Evolutionary conservation across 768 basidiomycete species (phyloP).

Genomic region (Rhodosporidiobolus odoratus): DNA sequence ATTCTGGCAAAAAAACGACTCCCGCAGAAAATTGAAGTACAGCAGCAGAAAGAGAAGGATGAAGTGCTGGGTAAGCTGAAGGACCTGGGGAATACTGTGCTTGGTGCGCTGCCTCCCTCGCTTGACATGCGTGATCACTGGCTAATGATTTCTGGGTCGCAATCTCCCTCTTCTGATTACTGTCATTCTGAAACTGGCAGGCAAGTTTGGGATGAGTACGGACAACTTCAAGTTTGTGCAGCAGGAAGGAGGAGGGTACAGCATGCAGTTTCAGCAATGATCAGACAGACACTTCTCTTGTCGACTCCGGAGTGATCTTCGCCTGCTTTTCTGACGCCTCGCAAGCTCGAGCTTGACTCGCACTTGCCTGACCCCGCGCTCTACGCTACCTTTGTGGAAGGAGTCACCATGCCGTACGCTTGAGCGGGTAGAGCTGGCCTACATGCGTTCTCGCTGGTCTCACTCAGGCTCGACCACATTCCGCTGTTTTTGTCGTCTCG

Average conservation of each 20-base stretch:
- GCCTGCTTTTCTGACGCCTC: conserved; percentile 94
- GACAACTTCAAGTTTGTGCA: conserved; percentile 96
- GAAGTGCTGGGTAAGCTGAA: conserved; percentile 94
- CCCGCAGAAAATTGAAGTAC: conserved; percentile 64
- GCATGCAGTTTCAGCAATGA: conserved; percentile 70
- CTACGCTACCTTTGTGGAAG: too few species aligned
- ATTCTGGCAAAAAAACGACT: conserved; percentile 55
- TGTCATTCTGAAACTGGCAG: too few species aligned
- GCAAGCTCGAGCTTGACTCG: too few species aligned
- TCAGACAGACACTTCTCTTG: conserved; percentile 63
- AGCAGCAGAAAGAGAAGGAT: conserved; percentile 76
- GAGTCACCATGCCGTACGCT: too few species aligned
- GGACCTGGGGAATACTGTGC: conserved; percentile 78
- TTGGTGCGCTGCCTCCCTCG: conserved; percentile 55
- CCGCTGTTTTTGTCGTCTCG: too few species aligned
- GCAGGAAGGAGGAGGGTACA: conserved; percentile 83
- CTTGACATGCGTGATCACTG: background rate
- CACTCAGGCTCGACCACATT: too few species aligned
- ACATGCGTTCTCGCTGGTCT: too few species aligned
- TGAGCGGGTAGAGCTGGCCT: too few species aligned
- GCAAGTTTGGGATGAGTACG: conserved; percentile 87
- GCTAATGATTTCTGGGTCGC: background rate
- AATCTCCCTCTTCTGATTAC: conserved; percentile 44
- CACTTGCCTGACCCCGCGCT: too few species aligned
- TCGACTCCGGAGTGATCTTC: conserved; percentile 70